Percentiles rank a stretch among this genome's conserved stretches.
These are phyloP conservation scores for Yarrowia yakushimensis DNA, from an alignment of 805 yeast genomes.

Conservation along the genomic window DNA sequence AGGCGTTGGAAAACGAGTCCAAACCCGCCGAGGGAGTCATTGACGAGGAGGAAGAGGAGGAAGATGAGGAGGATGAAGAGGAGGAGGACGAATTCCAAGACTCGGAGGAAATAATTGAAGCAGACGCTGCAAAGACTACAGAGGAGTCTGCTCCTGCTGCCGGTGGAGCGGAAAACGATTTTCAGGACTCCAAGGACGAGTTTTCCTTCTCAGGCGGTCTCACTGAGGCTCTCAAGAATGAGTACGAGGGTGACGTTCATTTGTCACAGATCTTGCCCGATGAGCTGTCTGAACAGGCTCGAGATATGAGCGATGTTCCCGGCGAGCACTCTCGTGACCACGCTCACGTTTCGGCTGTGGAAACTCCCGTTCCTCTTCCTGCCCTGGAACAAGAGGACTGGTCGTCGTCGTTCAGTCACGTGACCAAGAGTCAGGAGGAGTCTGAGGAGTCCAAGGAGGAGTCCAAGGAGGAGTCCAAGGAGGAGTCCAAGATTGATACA, in stretches of 20 bases:
- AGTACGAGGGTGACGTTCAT: slow-evolving; percentile 5
- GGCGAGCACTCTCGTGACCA: slow-evolving; percentile 2
- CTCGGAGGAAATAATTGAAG: not conserved
- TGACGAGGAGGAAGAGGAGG: slow-evolving; percentile 26
- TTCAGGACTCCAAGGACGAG: slow-evolving; percentile 21
- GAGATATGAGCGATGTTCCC: slow-evolving; percentile 5
- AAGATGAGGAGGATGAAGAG: slow-evolving; percentile 3
- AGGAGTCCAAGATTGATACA: not conserved
- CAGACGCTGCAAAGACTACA: not conserved
- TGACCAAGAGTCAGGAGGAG: not conserved
- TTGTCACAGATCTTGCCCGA: slow-evolving; percentile 11
- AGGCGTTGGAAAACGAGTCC: slow-evolving; percentile 28
- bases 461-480: not conserved
- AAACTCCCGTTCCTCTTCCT: slow-evolving; percentile 13
- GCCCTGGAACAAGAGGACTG: not conserved
- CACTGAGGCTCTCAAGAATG: slow-evolving; percentile 14
- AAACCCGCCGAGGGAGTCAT: slow-evolving; percentile 6
- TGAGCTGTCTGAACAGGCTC: slow-evolving; percentile 7
- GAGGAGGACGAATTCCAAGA: not conserved
- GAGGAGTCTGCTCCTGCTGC: not conserved
- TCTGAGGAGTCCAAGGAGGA: not conserved
- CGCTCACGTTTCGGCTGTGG: not conserved
- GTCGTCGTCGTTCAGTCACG: not conserved
- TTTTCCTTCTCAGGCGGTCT: not conserved
- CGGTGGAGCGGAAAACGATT: not conserved